Base-by-base conservation (phyloP, 768 basidiomycete genomes). In the Rhodocollybia butyracea region DNA sequence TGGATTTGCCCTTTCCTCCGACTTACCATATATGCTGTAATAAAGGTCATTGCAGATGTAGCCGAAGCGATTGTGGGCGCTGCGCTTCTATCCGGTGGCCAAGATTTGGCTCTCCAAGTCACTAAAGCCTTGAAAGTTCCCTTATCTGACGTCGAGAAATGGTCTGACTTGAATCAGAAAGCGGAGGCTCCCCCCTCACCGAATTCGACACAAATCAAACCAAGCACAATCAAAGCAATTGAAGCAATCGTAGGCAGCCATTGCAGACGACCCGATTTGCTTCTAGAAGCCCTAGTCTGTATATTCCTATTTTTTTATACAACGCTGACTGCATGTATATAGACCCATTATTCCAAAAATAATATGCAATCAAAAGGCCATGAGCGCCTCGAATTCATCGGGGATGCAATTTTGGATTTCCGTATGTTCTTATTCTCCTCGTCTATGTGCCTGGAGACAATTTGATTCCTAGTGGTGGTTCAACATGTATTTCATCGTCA, bases 331-430 rank as follows among this genome's bases (percentile, higher is more conserved):
- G 7, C 45, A 38, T n/a, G 21, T 30, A 36, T 46, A 38, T 48
- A 93, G 90, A 87, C 86, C 0, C 90, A 91, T 65, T 71, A 80
- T 2, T 86, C 87, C 0, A 71, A 80, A 31, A 77, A 80, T 58
- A 78, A 78, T 3, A 76, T 73, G 55, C 81, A 85, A 54, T 72
- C 76, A 34, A 80, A 76, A 13, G 80, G 80, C 17, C 88, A 89
- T 63, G 88, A 91, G 62, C 76, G 88, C 55, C 76, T 94, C 32
- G 91, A 93, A 66, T 94, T 93, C 65, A 75, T 93, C 38, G 92
- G 92, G 12, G 92, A 94, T 70, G 89, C 89, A 1, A 81, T 94
- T 48, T 78, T 94, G 24, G 92, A 94, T 67, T 88, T 91, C 56
- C 69, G 91, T 93, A 63, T 53, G 89, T 73, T 3, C 7, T 36